A percentile compares a stretch with the other conserved stretches of the same genome.
phyloP scores from a whole-genome alignment of 1,284 basidiomycete species.

The Fomitiporia mediterranea region DNA sequence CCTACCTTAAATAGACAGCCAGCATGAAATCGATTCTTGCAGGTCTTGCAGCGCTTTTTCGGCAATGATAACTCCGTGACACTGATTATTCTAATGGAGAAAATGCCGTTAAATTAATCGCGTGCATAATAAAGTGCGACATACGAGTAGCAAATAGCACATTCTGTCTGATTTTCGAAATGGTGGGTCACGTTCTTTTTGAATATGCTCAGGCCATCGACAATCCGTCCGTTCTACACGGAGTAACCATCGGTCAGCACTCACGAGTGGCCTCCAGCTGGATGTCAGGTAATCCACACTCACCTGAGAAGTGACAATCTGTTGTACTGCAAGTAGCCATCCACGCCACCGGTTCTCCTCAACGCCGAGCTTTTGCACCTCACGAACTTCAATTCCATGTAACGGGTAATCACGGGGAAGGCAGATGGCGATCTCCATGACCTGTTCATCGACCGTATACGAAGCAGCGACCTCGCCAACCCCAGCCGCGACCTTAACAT shows the following conservation, averaged over 20 bases:
- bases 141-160: slow-evolving; percentile 92
- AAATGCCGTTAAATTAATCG: slow-evolving; percentile 1
- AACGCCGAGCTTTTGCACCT: slow-evolving; percentile 83
- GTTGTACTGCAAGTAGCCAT: slow-evolving; percentile 92
- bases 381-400: slow-evolving; percentile 83
- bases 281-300: slow-evolving; percentile 27
- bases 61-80: slow-evolving; percentile 88
- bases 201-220: slow-evolving; percentile 90
- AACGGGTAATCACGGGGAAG: slow-evolving; percentile 92
- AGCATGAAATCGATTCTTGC: slow-evolving; percentile 94
- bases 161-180: slow-evolving; percentile 91
- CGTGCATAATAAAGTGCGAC: slow-evolving; percentile 27
- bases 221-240: slow-evolving; percentile 84
- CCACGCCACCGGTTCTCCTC: slow-evolving; percentile 89
- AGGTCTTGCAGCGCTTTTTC: slow-evolving; percentile 90
- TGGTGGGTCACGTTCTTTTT: slow-evolving; percentile 91
- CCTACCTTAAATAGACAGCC: slow-evolving; percentile 85
- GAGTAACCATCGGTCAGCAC: slow-evolving; percentile 3
- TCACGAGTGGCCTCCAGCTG: slow-evolving; percentile 6
- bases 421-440: slow-evolving; percentile 85
- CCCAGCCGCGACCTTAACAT: slow-evolving; percentile 66
- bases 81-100: slow-evolving; percentile 74
- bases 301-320: slow-evolving; percentile 85
- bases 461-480: slow-evolving; percentile 75
- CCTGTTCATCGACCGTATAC: slow-evolving; percentile 92